Percentiles rank a stretch among this genome's conserved stretches.
phyloP scores from a whole-genome alignment of 495 filamentous ascomycete genomes.

The Daldinia concentrica region DNA sequence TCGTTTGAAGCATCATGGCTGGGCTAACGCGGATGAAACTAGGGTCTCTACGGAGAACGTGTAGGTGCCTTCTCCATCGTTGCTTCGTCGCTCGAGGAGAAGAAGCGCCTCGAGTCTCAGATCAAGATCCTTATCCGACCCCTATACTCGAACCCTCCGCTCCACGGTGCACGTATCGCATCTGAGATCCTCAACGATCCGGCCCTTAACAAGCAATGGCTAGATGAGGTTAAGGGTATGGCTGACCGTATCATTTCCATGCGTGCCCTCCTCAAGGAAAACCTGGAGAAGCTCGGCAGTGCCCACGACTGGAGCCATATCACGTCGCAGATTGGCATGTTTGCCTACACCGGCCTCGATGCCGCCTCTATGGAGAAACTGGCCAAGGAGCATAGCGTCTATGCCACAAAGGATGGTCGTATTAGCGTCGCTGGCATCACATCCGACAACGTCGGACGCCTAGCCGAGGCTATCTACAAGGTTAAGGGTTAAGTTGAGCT shows the following conservation, averaged over 20 bases:
- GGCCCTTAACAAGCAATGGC: constrained; percentile 90
- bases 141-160: constrained; percentile 96
- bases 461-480: constrained; percentile 95
- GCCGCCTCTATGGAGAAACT: constrained; percentile 92
- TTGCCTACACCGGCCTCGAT: constrained; percentile 94
- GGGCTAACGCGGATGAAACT: constrained; percentile 10
- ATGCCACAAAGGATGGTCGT: constrained; percentile 95
- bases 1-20: neutral
- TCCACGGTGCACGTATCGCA: constrained; percentile 95
- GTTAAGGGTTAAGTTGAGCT: constrained; percentile 67
- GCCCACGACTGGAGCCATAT: constrained; percentile 99
- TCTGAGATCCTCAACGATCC: constrained; percentile 91
- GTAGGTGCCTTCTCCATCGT: constrained; percentile 96
- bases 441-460: constrained; percentile 86
- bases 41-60: constrained; percentile 98
- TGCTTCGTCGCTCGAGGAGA: constrained; percentile 84
- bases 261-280: constrained; percentile 89
- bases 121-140: constrained; percentile 98
- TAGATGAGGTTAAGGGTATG: constrained; percentile 97
- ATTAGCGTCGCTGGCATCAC: constrained; percentile 99
- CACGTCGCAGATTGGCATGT: constrained; percentile 99
- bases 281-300: constrained; percentile 92
- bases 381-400: constrained; percentile 97
- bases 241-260: constrained; percentile 99
- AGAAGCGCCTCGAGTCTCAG: constrained; percentile 95